Evolutionary conservation across 495 filamentous ascomycete species (phyloP).

Genomic region (Xylaria grammica): DNA sequence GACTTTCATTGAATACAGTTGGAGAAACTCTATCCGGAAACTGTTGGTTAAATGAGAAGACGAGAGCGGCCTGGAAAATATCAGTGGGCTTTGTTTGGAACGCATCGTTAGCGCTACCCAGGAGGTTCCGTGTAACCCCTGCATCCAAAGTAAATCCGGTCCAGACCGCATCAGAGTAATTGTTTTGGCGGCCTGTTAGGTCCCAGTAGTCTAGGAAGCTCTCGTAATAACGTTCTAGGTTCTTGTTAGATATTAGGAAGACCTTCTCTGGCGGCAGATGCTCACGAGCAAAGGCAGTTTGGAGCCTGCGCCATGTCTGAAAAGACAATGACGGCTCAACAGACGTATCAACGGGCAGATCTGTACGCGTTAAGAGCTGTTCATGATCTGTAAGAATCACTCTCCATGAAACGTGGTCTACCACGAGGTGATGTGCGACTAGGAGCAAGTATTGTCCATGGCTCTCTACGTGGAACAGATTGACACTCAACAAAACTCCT

Average conservation of each 20-base stretch:
- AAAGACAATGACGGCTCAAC: conserved; percentile 47
- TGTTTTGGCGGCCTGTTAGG: conserved; percentile 29
- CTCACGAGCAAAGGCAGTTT: conserved; percentile 15
- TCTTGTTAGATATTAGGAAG: conserved; percentile 9
- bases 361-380: conserved; percentile 50
- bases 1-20: conserved; percentile 47
- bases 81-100: conserved; percentile 34
- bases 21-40: conserved; percentile 49
- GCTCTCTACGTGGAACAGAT: conserved; percentile 32
- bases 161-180: conserved; percentile 17
- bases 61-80: conserved; percentile 29
- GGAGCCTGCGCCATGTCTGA: conserved; percentile 51
- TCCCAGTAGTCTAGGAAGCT: conserved; percentile 29
- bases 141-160: conserved; percentile 26
- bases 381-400: conserved; percentile 65
- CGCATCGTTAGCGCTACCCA: conserved; percentile 26
- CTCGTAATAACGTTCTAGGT: not conserved
- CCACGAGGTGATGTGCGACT: conserved; percentile 62
- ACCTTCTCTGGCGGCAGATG: conserved; percentile 22
- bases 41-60: conserved; percentile 32
- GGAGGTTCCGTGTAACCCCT: conserved; percentile 24
- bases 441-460: conserved; percentile 46
- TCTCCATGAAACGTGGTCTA: conserved; percentile 70
- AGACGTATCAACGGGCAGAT: conserved; percentile 1
- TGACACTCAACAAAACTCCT: conserved; percentile 40